Evolutionary conservation across 2,329 filamentous ascomycete genomes (phyloP), one percentile per base, ranked within the genome.

Genomic region (Malbranchea cinnamomea): DNA sequence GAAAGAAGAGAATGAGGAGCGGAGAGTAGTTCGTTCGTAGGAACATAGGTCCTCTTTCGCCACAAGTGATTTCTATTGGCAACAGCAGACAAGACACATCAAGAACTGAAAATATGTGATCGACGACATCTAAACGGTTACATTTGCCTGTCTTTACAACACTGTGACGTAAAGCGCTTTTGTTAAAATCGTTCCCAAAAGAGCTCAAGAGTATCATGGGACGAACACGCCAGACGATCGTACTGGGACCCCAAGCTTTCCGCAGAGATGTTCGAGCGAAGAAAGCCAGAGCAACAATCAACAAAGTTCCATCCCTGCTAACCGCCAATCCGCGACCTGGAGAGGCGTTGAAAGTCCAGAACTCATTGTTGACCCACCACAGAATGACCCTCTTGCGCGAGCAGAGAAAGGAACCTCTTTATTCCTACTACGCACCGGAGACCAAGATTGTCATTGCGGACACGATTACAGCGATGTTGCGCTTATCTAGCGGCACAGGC

Each of bases 181-280:
- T n/a, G n/a, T n/a, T n/a, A n/a, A n/a, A n/a, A n/a, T n/a, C n/a
- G n/a, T n/a, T n/a, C n/a, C n/a, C n/a, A n/a, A n/a, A n/a, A n/a
- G n/a, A n/a, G n/a, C n/a, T n/a, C n/a, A n/a, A n/a, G n/a, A n/a
- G n/a, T n/a, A n/a, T n/a, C n/a, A 35, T 31, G 33, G 33, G 28
- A 11, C 28, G 28, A 14, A 18, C 21, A 4, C 31, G 31, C 10
- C 33, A 28, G 17, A 16, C 28, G 14, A 15, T 35, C 17, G 32
- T 26, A 23, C 27, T 26, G 7, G 27, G 27, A 13, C 32, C 32
- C 10, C 32, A 34, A 18, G 28, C 32, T 9, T 30, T 26, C 23
- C 32, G 32, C 17, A 34, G 31, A 31, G 28, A 34, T 11, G 28
- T 24, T n/a, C 32, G 32, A 10, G 32, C 32, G 14, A 34, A 34